Conservation (phyloP, 495 filamentous ascomycete species). For the Neurospora tetraspora region DNA sequence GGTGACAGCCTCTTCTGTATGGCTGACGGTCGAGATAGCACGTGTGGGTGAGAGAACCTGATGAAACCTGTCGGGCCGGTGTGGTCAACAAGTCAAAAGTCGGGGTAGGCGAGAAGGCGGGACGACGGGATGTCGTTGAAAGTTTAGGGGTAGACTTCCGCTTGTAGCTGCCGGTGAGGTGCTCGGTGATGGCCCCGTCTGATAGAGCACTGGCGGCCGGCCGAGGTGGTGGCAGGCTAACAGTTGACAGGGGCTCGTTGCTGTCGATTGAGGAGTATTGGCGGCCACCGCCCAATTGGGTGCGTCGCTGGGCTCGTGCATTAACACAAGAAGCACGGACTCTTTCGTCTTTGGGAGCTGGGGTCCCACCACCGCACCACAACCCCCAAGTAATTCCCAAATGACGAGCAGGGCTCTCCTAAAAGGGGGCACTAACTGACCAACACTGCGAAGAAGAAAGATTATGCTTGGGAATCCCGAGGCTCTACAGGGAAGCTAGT, state of each 20-base stretch:
- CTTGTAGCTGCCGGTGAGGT: background rate
- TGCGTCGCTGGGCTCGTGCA: background rate
- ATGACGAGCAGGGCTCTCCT: background rate
- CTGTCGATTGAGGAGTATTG: background rate
- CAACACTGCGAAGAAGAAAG: background rate
- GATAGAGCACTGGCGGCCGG: background rate
- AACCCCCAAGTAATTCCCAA: background rate
- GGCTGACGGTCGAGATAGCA: background rate
- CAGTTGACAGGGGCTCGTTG: background rate
- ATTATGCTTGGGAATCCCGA: background rate
- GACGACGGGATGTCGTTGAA: background rate
- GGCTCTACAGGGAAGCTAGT: background rate
- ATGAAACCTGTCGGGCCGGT: background rate
- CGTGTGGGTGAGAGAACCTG: background rate
- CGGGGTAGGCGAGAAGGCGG: background rate
- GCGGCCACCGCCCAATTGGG: background rate
- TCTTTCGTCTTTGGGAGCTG: background rate
- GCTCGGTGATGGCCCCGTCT: background rate
- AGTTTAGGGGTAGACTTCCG: background rate
- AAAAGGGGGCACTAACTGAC: background rate
- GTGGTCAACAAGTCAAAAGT: background rate
- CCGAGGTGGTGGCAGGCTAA: background rate
- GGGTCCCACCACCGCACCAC: no score
- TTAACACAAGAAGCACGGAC: background rate
- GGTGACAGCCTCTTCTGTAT: background rate